Conservation (phyloP, 2,329 filamentous ascomycete species). For the Ascomycota sp. region DNA sequence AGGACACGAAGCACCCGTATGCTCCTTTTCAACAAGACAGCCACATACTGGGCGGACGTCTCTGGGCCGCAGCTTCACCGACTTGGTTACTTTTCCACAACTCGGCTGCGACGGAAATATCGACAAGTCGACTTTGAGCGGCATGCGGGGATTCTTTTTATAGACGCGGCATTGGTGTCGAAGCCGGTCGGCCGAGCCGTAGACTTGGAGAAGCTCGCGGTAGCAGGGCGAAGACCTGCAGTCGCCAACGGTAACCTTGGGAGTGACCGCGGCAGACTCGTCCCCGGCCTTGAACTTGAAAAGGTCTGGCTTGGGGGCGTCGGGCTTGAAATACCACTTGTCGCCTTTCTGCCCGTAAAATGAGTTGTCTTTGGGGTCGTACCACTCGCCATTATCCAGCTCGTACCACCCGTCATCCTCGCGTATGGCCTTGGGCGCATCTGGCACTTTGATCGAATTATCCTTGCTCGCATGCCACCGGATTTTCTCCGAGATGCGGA, state of each 20-base stretch:
- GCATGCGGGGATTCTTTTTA: background rate
- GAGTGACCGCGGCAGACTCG: background rate
- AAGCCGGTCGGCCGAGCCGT: background rate
- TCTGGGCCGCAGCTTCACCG: background rate
- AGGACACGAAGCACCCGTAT: background rate
- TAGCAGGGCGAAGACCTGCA: background rate
- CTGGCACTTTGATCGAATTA: background rate
- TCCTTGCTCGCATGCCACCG: too few relatives aligned
- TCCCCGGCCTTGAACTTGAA: background rate
- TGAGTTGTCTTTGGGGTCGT: background rate
- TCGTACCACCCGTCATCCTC: background rate
- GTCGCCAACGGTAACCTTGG: background rate
- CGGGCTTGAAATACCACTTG: background rate
- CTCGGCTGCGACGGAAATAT: background rate
- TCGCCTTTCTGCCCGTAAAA: background rate
- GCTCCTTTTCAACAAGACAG: background rate
- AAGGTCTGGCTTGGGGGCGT: background rate
- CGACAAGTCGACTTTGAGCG: background rate
- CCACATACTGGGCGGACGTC: background rate
- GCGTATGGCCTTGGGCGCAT: background rate
- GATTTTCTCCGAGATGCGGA: slow-evolving; percentile 1
- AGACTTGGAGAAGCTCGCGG: background rate
- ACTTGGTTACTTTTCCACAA: background rate
- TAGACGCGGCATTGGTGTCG: background rate
- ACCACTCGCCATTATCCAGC: slow-evolving; percentile 1